These are phyloP conservation scores for Trametes meyenii DNA, from an alignment of 768 basidiomycete genomes.

Conservation along the genomic window DNA sequence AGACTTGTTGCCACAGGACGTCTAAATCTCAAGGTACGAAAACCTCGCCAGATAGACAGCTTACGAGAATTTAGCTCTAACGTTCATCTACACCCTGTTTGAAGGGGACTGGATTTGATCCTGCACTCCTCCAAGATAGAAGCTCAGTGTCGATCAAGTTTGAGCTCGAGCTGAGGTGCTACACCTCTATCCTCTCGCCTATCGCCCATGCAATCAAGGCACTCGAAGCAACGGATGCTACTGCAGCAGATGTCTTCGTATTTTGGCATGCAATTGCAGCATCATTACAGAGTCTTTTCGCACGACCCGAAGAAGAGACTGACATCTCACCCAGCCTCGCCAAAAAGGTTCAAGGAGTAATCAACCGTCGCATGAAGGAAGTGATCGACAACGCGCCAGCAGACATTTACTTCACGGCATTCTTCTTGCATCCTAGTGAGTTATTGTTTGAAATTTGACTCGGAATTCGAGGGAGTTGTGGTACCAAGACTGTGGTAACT, in stretches of 20 bases:
- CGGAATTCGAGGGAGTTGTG: too few species aligned
- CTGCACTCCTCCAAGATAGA: slow-evolving; percentile 1
- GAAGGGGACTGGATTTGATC: background rate
- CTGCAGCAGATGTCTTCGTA: slow-evolving; percentile 5
- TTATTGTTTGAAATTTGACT: background rate
- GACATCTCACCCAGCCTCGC: background rate
- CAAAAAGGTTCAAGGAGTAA: background rate
- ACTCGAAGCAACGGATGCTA: slow-evolving; percentile 9
- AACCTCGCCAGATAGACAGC: too few species aligned
- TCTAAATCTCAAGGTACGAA: too few species aligned
- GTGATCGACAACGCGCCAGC: slow-evolving; percentile 5
- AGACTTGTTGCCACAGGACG: too few species aligned
- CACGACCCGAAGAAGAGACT: background rate
- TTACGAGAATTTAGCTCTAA: too few species aligned
- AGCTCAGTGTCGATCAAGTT: slow-evolving; percentile 3
- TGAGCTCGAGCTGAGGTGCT: background rate
- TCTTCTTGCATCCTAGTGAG: background rate
- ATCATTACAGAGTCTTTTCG: background rate
- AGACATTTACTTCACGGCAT: slow-evolving; percentile 6
- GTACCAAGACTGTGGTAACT: too few species aligned
- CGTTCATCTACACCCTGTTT: too few species aligned
- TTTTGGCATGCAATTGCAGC: slow-evolving; percentile 4
- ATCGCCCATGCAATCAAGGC: slow-evolving; percentile 8
- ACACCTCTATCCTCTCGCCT: background rate
- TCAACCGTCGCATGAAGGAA: slow-evolving; percentile 5